These are phyloP conservation scores for Aspergillus candidus DNA, from an alignment of 2,329 filamentous ascomycete species.

Conservation along the genomic window DNA sequence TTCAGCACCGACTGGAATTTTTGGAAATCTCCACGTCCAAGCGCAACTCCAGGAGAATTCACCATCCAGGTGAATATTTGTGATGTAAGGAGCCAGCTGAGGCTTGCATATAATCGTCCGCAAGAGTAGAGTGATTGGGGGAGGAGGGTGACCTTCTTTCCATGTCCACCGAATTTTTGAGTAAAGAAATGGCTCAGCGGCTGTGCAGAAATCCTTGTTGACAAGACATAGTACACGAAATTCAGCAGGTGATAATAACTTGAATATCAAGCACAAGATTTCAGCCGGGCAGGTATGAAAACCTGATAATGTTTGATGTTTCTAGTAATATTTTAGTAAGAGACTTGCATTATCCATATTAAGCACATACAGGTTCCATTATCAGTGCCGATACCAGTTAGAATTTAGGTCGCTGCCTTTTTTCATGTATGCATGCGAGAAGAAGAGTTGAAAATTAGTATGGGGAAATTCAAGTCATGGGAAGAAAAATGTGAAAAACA, in stretches of 20 bases:
- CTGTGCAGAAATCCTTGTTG: slow-evolving; percentile 6
- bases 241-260: slow-evolving; percentile 11
- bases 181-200: slow-evolving; percentile 17
- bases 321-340: too few relatives aligned
- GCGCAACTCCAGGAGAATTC: not conserved
- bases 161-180: slow-evolving; percentile 14
- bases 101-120: slow-evolving; percentile 13
- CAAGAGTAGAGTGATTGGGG: slow-evolving; percentile 13
- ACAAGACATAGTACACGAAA: slow-evolving; percentile 11
- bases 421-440: too few relatives aligned
- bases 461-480: too few relatives aligned
- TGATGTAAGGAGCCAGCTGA: slow-evolving; percentile 12
- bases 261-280: slow-evolving; percentile 12
- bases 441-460: too few relatives aligned
- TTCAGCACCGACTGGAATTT: slow-evolving; percentile 3
- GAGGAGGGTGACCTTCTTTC: slow-evolving; percentile 4
- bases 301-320: not conserved
- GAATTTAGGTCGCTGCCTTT: too few relatives aligned
- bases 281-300: slow-evolving; percentile 9
- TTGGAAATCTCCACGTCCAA: not conserved
- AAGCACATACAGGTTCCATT: too few relatives aligned
- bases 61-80: slow-evolving; percentile 8
- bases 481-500: too few relatives aligned
- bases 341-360: too few relatives aligned
- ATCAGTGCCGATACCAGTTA: too few relatives aligned